Evolutionary conservation across 495 filamentous ascomycete genomes (phyloP), one percentile per base, ranked within the genome.

Genomic region (Tuber indicum): DNA sequence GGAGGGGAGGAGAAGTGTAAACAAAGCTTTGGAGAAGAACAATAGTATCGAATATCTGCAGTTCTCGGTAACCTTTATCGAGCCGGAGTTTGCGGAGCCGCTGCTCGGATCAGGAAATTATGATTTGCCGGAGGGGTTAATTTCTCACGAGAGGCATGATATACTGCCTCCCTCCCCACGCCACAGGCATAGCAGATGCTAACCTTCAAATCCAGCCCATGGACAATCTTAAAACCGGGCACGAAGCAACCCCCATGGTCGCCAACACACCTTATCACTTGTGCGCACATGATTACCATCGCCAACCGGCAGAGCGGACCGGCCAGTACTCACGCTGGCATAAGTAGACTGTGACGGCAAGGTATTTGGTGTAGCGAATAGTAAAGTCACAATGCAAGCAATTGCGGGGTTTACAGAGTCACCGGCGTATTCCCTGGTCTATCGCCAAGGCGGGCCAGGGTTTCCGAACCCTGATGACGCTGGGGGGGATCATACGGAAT

Each of bases 271-370:
- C 49, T 82, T 85, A 23, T 84, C 83, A 77, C 81, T 86, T 62
- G 76, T 74, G 47, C 80, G 81, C 70, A 75, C 81, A 36, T 32
- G 79, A 83, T 26, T 85, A 85, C 76, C 76, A 80, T 74, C 46
- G 70, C n/a, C 83, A 84, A 72, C 47, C 72, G 8, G 7, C 82
- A 3, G 81, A 84, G 73, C 79, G 77, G 42, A 85, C 77, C 79
- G 77, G 42, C 84, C 77, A 71, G 52, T 74, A 2, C 75, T 88
- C 7, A 74, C 75, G 0, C 84, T 81, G 77, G 82, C 86, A 46
- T 89, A 88, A 75, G 85, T 92, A 70, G 89, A 91, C 73, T 91
- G 86, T 73, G 86, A 91, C 74, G 91, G 91, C 19, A 86, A 86
- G 12, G 84, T 83, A 0, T 92, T 91, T 75, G 90, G 91, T 14